Base-by-base conservation (phyloP, 768 basidiomycete genomes). In the Pulveroboletus ravenelii region DNA sequence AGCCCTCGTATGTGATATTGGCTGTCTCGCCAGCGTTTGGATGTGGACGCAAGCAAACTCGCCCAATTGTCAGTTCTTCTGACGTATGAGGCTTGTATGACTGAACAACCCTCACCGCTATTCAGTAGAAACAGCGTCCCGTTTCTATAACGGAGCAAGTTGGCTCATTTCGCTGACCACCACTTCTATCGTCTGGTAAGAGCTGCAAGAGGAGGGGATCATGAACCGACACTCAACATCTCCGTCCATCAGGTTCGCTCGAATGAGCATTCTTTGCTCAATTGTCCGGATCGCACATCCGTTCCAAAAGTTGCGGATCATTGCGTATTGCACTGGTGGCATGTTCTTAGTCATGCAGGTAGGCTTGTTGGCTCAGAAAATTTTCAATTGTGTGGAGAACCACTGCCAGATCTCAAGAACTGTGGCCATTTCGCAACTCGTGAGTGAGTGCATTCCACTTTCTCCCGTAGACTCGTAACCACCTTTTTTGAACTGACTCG, bases 221-320 rank as follows among this genome's bases (percentile, higher is more conserved):
- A 17, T 18, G 27, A 29, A 9, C 20, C 35, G 35, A 25, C 10
- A 17, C 27, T 18, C 20, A 14, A 44, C 29, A 30, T 12, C 27
- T 27, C 48, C 36, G 10, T 44, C 5, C 37, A 14, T 14, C 14
- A 65, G 64, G 64, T 60, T 60, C 13, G 45, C 63, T 13, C 51
- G 64, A 5, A 61, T 65, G 47, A 67, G 66, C 32, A 65, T 65
- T 13, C 36, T 65, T 6, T 65, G 45, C 34, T 67, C 64, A 3
- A 36, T 67, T 14, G 29, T 56, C 31, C 61, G 63, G 41, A 52
- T 65, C 48, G 43, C 50, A 32, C 53, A 47, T 27, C 64, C 63
- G 0, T 25, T 41, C 1, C 36, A 25, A 38, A 52, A 40, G 27
- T 20, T 50, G 23, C 54, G 56, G 45, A 29, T 55, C 17, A 31